These are phyloP conservation scores for Tolypocladium tundrense DNA, from an alignment of 2,329 filamentous ascomycete species.

Conservation along the genomic window DNA sequence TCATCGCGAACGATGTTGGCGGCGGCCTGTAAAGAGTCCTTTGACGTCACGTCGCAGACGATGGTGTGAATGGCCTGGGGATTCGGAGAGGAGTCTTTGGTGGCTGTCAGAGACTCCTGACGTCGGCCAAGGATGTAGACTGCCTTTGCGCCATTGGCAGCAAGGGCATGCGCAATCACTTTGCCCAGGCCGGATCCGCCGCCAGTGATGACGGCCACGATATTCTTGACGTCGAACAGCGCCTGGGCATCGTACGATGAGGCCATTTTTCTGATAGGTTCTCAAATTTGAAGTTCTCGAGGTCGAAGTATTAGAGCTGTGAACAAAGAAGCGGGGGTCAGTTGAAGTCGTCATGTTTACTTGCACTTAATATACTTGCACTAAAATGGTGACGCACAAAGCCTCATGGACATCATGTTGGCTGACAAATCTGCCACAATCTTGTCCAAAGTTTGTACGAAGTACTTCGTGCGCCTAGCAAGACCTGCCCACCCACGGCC, in stretches of 20 bases:
- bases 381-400: too few relatives aligned
- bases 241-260: constrained; percentile 7
- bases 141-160: constrained; percentile 14
- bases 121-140: constrained; percentile 32
- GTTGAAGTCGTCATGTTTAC: too few relatives aligned
- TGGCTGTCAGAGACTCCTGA: constrained; percentile 18
- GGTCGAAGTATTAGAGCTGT: too few relatives aligned
- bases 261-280: constrained; percentile 1
- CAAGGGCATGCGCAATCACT: constrained; percentile 38
- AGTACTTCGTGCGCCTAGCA: too few relatives aligned
- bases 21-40: constrained; percentile 45
- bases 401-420: too few relatives aligned
- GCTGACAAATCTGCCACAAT: too few relatives aligned
- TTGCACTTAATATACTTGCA: too few relatives aligned
- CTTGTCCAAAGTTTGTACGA: too few relatives aligned
- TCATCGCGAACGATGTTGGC: constrained; percentile 43
- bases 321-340: too few relatives aligned
- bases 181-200: constrained; percentile 46
- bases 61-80: constrained; percentile 23
- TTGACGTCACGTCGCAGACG: constrained; percentile 29
- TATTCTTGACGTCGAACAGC: constrained; percentile 43
- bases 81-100: constrained; percentile 7
- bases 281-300: background rate
- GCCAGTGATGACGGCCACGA: constrained; percentile 48
- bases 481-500: too few relatives aligned